These are phyloP conservation scores for Avena insularis DNA, from an alignment of 176 grass and related monocot genomes.

Conservation along the genomic window DNA sequence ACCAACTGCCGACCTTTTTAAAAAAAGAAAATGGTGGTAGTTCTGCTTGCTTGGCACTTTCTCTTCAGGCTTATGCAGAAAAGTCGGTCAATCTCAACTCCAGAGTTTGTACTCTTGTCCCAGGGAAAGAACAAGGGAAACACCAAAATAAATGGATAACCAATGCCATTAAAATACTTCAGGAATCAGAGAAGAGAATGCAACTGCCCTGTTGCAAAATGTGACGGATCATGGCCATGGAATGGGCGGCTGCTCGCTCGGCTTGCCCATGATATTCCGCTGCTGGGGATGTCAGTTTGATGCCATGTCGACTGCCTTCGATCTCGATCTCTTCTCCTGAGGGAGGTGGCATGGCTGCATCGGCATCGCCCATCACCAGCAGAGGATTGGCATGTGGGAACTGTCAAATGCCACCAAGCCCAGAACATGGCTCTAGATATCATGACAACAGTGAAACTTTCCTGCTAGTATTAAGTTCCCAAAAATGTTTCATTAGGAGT, in stretches of 20 bases:
- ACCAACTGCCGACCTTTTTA: neutral
- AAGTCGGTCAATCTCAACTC: constrained; percentile 49
- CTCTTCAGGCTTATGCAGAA: neutral
- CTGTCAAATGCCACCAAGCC: neutral
- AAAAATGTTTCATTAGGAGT: neutral
- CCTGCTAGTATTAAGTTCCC: neutral
- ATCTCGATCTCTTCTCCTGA: neutral
- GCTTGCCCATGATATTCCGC: constrained; percentile 10
- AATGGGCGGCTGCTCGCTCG: neutral
- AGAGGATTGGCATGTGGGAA: neutral
- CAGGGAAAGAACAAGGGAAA: neutral
- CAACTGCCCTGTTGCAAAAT: neutral
- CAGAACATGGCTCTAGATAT: neutral
- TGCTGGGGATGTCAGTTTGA: neutral
- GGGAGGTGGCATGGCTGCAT: neutral
- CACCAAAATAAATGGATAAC: neutral
- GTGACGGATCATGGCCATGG: neutral
- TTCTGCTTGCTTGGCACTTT: neutral
- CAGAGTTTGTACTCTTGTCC: constrained; percentile 41
- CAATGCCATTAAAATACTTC: constrained; percentile 5
- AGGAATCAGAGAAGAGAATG: neutral
- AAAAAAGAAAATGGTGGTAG: no score
- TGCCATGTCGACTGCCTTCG: neutral
- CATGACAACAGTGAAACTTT: neutral
- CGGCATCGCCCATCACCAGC: neutral